phyloP scores from a whole-genome alignment of 108 stramenopile genomes.

The Mayamaea pseudoterrestris region DNA sequence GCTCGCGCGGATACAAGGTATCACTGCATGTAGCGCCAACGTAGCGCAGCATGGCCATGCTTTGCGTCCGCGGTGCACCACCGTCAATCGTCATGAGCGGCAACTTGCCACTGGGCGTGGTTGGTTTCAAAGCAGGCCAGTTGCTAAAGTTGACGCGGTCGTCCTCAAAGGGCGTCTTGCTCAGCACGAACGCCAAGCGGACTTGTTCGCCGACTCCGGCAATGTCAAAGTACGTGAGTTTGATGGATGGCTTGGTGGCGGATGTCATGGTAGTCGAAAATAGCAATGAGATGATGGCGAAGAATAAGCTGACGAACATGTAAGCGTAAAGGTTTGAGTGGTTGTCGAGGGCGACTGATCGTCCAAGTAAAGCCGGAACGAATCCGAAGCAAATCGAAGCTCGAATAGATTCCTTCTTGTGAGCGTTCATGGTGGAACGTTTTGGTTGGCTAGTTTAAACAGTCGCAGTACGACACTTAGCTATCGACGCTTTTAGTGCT shows the following conservation, averaged over 20 bases:
- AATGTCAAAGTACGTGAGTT: slow-evolving; percentile 59
- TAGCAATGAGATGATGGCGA: too few species aligned
- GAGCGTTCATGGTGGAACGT: too few species aligned
- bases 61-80: slow-evolving; percentile 30
- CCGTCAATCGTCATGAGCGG: slow-evolving; percentile 49
- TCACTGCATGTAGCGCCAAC: slow-evolving; percentile 16
- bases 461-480: too few species aligned
- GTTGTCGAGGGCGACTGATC: too few species aligned
- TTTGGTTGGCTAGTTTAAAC: too few species aligned
- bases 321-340: too few species aligned
- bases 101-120: slow-evolving; percentile 44
- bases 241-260: slow-evolving; percentile 33
- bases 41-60: slow-evolving; percentile 45
- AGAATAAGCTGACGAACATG: too few species aligned
- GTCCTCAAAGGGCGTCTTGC: slow-evolving; percentile 23
- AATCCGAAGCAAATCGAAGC: too few species aligned
- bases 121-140: slow-evolving; percentile 51
- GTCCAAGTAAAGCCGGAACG: too few species aligned
- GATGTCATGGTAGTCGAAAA: slow-evolving; percentile 1
- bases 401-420: too few species aligned
- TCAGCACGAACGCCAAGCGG: background rate
- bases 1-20: slow-evolving; percentile 37
- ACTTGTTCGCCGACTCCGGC: slow-evolving; percentile 53
- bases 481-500: too few species aligned
- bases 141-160: slow-evolving; percentile 30